Percentiles rank a stretch among this genome's conserved stretches.
These are phyloP conservation scores for Venturia aucupariae DNA, from an alignment of 2,329 filamentous ascomycete genomes.

Conservation along the genomic window DNA sequence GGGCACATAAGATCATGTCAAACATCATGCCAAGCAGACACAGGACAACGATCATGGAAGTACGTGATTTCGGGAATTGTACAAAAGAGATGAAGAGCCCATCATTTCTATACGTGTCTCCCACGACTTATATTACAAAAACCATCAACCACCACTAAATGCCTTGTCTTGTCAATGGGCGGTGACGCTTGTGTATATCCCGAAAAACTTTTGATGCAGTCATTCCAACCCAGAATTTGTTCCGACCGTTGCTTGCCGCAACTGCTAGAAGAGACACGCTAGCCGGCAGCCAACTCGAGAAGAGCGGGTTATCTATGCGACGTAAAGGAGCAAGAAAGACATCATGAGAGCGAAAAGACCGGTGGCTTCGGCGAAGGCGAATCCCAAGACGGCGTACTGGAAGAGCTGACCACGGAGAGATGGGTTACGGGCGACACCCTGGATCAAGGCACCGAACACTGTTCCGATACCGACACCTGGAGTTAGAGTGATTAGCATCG, in stretches of 20 bases:
- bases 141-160: slow-evolving; percentile 8
- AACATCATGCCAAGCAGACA: not conserved
- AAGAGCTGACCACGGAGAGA: slow-evolving; percentile 89
- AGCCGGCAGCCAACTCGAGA: slow-evolving; percentile 1
- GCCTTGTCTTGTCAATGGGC: not conserved
- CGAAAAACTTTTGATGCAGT: not conserved
- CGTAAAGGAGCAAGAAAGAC: slow-evolving; percentile 35
- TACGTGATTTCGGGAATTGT: slow-evolving; percentile 1
- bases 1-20: not conserved
- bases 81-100: slow-evolving; percentile 10
- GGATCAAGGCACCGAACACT: slow-evolving; percentile 83
- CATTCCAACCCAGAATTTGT: slow-evolving; percentile 4
- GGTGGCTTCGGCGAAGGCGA: slow-evolving; percentile 89
- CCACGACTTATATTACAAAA: slow-evolving; percentile 11
- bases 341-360: slow-evolving; percentile 52
- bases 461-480: slow-evolving; percentile 94
- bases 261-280: not conserved
- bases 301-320: slow-evolving; percentile 16
- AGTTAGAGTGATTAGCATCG: slow-evolving; percentile 22
- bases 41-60: not conserved
- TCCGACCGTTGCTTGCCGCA: slow-evolving; percentile 5
- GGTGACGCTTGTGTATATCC: not conserved
- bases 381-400: slow-evolving; percentile 91
- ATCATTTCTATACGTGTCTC: slow-evolving; percentile 11
- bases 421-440: slow-evolving; percentile 88